phyloP scores from a whole-genome alignment of 495 filamentous ascomycete genomes.

The Pseudotulostoma volvatum region DNA sequence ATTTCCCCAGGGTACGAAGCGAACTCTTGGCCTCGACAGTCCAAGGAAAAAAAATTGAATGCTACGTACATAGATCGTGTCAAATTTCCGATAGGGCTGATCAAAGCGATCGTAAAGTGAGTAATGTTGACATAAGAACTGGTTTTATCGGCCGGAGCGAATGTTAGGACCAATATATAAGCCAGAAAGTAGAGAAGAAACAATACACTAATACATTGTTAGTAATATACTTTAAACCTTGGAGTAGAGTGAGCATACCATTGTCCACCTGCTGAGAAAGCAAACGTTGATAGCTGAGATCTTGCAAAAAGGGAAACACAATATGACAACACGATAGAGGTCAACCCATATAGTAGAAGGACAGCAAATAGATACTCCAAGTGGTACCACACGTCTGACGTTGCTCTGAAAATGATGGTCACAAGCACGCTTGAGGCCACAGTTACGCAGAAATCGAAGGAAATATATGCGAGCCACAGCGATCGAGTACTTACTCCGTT shows the following conservation, averaged over 20 bases:
- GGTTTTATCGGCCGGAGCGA: slow-evolving; percentile 41
- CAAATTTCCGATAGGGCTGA: slow-evolving; percentile 55
- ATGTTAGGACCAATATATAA: slow-evolving; percentile 52
- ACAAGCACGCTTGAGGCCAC: slow-evolving; percentile 40
- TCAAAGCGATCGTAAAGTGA: slow-evolving; percentile 49
- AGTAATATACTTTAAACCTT: slow-evolving; percentile 6
- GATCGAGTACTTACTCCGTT: slow-evolving; percentile 60
- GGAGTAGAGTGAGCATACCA: slow-evolving; percentile 5
- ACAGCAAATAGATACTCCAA: slow-evolving; percentile 62
- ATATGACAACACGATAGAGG: slow-evolving; percentile 55
- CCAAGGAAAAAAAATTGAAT: slow-evolving; percentile 60
- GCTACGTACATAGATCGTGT: slow-evolving; percentile 52
- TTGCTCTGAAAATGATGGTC: slow-evolving; percentile 44
- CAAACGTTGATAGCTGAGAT: slow-evolving; percentile 58
- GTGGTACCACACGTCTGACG: slow-evolving; percentile 51
- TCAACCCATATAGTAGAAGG: slow-evolving; percentile 57
- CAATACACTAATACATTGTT: slow-evolving; percentile 24
- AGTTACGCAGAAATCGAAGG: slow-evolving; percentile 61
- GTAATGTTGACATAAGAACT: slow-evolving; percentile 41
- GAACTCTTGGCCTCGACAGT: slow-evolving; percentile 44
- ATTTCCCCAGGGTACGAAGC: slow-evolving; percentile 54
- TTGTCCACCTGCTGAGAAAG: slow-evolving; percentile 58
- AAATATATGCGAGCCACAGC: slow-evolving; percentile 61
- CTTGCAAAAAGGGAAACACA: slow-evolving; percentile 51
- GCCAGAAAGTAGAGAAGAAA: slow-evolving; percentile 67